phyloP scores from a whole-genome alignment of 495 filamentous ascomycete species.

The Tuber umbilicatum region DNA sequence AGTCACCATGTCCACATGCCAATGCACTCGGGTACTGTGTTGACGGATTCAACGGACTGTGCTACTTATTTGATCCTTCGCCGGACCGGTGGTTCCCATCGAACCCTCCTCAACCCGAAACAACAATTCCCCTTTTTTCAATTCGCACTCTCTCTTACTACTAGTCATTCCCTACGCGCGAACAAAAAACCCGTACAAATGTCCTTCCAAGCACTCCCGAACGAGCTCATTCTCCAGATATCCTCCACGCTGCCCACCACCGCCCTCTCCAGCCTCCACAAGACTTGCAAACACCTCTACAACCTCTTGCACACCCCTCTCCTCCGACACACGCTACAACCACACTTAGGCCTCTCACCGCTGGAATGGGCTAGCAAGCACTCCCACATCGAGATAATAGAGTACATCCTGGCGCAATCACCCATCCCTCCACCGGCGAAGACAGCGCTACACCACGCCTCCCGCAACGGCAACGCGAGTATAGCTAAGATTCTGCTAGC shows the following conservation, averaged over 20 bases:
- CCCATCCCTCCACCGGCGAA: not conserved
- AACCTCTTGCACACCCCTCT: not conserved
- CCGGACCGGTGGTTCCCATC: not conserved
- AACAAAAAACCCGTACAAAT: not conserved
- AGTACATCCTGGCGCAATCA: not conserved
- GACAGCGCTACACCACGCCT: not conserved
- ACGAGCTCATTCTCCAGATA: not conserved
- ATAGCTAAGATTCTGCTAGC: conserved; percentile 5
- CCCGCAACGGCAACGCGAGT: not conserved
- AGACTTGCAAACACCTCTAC: conserved; percentile 7
- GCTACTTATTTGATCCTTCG: not conserved
- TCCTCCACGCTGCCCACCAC: not conserved
- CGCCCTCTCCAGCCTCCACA: conserved; percentile 5
- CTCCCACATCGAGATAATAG: not conserved
- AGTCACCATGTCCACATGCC: not conserved
- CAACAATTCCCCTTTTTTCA: not conserved
- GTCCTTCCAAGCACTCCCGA: not conserved
- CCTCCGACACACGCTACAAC: not conserved
- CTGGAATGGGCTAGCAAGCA: not conserved
- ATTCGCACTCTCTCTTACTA: not conserved
- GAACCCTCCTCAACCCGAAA: not conserved
- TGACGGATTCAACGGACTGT: not conserved
- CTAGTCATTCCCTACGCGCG: not conserved
- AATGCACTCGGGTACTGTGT: not conserved
- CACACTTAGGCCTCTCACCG: not conserved